Evolutionary conservation across 176 grass and related monocot species (phyloP), one percentile per base, ranked within the genome.

Genomic region (Triticum urartu): DNA sequence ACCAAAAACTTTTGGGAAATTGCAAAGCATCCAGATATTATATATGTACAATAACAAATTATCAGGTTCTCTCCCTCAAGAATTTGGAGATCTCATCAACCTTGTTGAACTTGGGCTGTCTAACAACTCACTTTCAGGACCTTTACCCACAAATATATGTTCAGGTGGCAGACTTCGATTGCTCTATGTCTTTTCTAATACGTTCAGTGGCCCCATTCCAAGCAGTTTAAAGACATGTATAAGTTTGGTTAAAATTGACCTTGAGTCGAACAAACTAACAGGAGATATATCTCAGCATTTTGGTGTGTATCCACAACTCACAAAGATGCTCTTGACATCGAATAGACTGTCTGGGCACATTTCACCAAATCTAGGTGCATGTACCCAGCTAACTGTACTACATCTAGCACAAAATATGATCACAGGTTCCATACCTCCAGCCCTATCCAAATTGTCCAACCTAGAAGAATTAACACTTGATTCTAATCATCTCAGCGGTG

Each of bases 31-130:
- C 2, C 18, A 3, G 7, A 58, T 58, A 2, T 58, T 0, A 25
- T 25, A 25, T 25, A 25, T 25, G 25, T 25, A 25, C 0, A 3
- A 0, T 21, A 58, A 58, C 18, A 58, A 20, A 0, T 18, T 58
- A 8, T 58, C 18, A 58, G 54, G 54, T 7, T 1, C 0, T 58
- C 54, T 58, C 7, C 54, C 54, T 7, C 54, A 7, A 18, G 18
- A 58, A 18, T 58, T 58, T 8, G 54, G 17, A 7, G 0, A 58
- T 8, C 54, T 58, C 18, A 8, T 7, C 0, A 58, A 1, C 54
- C 6, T 58, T 58, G 18, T 58, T 58, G 5, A 1, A 0, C 18
- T 58, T 21, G 0, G 0, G 54, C 0, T 58, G 0, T 0, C 1
- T 20, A 7, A 18, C 17, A 58, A 58, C 54, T 21, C 54, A 58